Conservation (phyloP, 2,329 filamentous ascomycete genomes). For the Penicillium hordei region DNA sequence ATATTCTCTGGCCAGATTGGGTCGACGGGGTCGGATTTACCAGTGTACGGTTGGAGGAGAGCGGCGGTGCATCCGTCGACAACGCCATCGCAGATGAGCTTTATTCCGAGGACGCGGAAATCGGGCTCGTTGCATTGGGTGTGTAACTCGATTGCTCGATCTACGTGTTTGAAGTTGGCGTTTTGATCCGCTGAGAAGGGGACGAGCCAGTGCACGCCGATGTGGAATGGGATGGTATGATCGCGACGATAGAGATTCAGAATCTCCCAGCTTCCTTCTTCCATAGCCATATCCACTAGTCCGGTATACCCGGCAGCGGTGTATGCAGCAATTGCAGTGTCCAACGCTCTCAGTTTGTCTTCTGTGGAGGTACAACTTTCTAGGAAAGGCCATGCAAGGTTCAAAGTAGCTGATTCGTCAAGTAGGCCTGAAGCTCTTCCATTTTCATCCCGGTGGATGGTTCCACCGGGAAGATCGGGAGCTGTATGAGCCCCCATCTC, state of each 20-base stretch:
- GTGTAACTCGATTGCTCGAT: slow-evolving; percentile 46
- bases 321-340: slow-evolving; percentile 45
- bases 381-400: slow-evolving; percentile 50
- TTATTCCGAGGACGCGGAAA: slow-evolving; percentile 50
- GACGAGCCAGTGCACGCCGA: slow-evolving; percentile 53
- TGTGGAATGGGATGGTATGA: slow-evolving; percentile 42
- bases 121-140: slow-evolving; percentile 44
- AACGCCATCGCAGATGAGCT: slow-evolving; percentile 53
- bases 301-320: slow-evolving; percentile 50
- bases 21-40: slow-evolving; percentile 42
- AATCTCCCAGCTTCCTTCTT: slow-evolving; percentile 50
- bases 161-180: slow-evolving; percentile 45
- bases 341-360: slow-evolving; percentile 45
- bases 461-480: slow-evolving; percentile 48
- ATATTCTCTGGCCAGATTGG: slow-evolving; percentile 49
- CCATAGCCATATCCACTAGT: slow-evolving; percentile 55
- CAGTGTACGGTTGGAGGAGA: slow-evolving; percentile 48
- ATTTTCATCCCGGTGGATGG: slow-evolving; percentile 46
- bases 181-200: slow-evolving; percentile 41
- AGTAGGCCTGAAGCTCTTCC: slow-evolving; percentile 49
- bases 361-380: slow-evolving; percentile 44
- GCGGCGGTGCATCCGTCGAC: slow-evolving; percentile 54
- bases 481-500: slow-evolving; percentile 47
- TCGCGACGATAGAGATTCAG: slow-evolving; percentile 42
- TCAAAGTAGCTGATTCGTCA: slow-evolving; percentile 48